Evolutionary conservation across 257 asterid species (phyloP), one percentile per base, ranked within the genome.

Genomic region (Galeopsis tetrahit): DNA sequence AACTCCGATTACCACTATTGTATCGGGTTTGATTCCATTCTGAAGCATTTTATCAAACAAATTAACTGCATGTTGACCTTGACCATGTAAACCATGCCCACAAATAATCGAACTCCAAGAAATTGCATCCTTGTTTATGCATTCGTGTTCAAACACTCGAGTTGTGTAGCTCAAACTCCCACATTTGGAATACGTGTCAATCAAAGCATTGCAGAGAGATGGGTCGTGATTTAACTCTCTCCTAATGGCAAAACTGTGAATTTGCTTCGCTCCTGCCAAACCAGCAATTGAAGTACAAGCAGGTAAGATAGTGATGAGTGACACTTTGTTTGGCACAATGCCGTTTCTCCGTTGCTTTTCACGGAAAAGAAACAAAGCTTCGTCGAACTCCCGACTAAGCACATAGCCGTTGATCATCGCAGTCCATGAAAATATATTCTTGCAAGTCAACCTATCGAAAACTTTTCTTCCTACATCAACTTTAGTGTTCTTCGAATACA

Each of bases 91-190:
- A 4, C 91, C 88, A 42, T 80, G 77, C n/a, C 88, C 94, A 33
- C 72, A 82, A 42, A 87, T 84, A 58, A 89, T 85, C 1, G 93
- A 80, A 73, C 89, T 80, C 96, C 96, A 89, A 2, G 93, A 89
- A 71, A 89, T 84, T 1, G 83, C 79, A 61, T 89, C 96, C 74
- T 79, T 89, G 6, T 33, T 32, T 4, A 66, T 6, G 56, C 90
- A 84, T 61, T 81, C 86, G 13, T 81, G 1, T 42, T 82, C 82
- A 63, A 89, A 87, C 33, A 87, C 89, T 44, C 33, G 64, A 46
- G 81, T 60, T 40, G 94, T 87, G 63, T 81, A 79, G 7, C 46
- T 69, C 82, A 87, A 75, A 52, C 85, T 79, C 68, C 96, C 96
- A 3, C 84, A 82, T 77, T 87, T 89, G 64, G 93, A 81, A 51